These are phyloP conservation scores for Annona squamosa DNA, from an alignment of 164 flowering plant genomes.

Conservation along the genomic window DNA sequence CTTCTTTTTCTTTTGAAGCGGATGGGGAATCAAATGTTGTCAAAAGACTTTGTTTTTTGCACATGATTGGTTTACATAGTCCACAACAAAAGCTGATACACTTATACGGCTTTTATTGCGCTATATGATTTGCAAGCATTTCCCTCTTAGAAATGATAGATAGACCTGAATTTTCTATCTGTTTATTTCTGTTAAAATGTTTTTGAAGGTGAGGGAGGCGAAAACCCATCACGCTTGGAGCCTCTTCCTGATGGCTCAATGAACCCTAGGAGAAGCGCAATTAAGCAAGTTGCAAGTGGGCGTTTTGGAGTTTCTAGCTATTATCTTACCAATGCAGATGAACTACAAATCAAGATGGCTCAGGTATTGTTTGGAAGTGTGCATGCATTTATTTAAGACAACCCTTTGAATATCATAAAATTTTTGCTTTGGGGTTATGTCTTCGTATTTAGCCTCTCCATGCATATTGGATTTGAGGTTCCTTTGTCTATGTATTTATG, in stretches of 20 bases:
- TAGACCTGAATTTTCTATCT: neutral
- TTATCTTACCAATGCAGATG: slow-evolving; percentile 95
- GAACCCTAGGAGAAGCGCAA: slow-evolving; percentile 96
- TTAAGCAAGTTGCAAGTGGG: slow-evolving; percentile 99
- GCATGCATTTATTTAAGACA: neutral
- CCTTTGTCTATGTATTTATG: slow-evolving; percentile 53
- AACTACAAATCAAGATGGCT: slow-evolving; percentile 98
- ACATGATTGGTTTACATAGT: too few species aligned
- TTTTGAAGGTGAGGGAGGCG: slow-evolving; percentile 96
- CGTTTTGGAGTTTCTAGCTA: slow-evolving; percentile 98
- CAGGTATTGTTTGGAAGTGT: slow-evolving; percentile 51
- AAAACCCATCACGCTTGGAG: slow-evolving; percentile 93
- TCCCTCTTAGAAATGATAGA: neutral
- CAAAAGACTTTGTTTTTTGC: too few species aligned
- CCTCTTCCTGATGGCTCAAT: slow-evolving; percentile 88
- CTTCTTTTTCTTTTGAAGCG: too few species aligned
- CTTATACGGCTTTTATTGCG: too few species aligned
- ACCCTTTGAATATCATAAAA: neutral
- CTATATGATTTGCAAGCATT: slow-evolving; percentile 5
- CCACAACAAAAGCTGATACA: too few species aligned
- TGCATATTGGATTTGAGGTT: slow-evolving; percentile 33
- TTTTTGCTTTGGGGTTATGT: slow-evolving; percentile 2
- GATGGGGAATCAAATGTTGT: too few species aligned
- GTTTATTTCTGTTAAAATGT: slow-evolving; percentile 3
- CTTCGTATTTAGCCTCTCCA: slow-evolving; percentile 18